Evolutionary conservation across 495 filamentous ascomycete species (phyloP), one percentile per base, ranked within the genome.

Genomic region (Mytilinidion resinicola): DNA sequence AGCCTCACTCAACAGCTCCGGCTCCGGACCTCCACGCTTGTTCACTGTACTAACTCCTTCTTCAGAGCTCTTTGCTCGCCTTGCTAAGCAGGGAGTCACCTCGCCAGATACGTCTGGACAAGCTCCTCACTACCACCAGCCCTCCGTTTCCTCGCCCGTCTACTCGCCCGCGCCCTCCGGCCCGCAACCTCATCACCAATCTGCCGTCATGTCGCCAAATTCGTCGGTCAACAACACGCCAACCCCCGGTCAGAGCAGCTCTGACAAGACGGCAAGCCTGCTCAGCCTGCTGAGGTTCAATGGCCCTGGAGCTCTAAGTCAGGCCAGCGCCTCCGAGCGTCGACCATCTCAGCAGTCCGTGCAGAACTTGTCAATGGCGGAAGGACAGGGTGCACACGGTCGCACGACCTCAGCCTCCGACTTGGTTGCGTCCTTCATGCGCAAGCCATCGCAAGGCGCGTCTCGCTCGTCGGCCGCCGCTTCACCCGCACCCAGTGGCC

Each of bases 201-300:
- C 69, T 9, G 63, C 67, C 34, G 51, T 72, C 56, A 69, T 70
- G 57, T 69, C 65, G 54, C 61, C 71, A 71, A 59, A 76, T 73
- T 48, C 67, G 50, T 68, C 73, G 9, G 41, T 67, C 54, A 47
- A 71, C 51, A 68, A 67, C 53, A 75, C 57, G 65, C 74, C 64
- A 77, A 82, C 53, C 72, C 80, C 52, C 78, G 55, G 61, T 9
- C 55, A 68, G 10, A 19, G 51, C 46, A 42, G 41, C 38, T 34
- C 14, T 49, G 35, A 88, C 68, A 82, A 76, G 74, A 85, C 78
- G 52, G 83, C 73, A 46, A 89, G 85, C 67, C 74, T 98, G 61
- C 78, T 98, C 67, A 93, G 86, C 66, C 80, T 98, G 41, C 80
- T 98, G 50, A 90, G 90, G 73, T 96, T 91, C 73, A 89, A 82